A percentile compares a stretch with the other conserved stretches of the same genome.
Evolutionary conservation across 306 rosid species (phyloP).

Genomic region (Vachellia collinsii): DNA sequence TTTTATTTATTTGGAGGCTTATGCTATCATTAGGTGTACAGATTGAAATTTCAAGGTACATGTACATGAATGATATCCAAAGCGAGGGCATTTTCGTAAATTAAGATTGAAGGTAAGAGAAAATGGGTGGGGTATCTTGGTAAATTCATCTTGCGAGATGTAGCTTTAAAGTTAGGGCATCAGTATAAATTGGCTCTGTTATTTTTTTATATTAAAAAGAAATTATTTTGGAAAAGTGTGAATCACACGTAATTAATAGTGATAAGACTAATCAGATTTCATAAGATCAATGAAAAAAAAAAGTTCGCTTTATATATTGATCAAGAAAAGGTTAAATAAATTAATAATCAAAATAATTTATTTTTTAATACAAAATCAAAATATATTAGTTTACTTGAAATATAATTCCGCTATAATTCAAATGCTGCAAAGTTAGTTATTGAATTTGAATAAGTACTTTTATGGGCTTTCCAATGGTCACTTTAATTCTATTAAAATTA

Average conservation of each 20-base stretch:
- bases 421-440: neutral
- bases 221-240: slow-evolving; percentile 19
- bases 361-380: too few relatives aligned
- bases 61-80: slow-evolving; percentile 2
- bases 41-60: slow-evolving; percentile 22
- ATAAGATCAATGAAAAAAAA: neutral
- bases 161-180: slow-evolving; percentile 33
- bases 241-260: slow-evolving; percentile 31
- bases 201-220: too few relatives aligned
- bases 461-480: neutral
- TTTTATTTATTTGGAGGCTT: slow-evolving; percentile 18
- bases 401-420: neutral
- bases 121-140: slow-evolving; percentile 38
- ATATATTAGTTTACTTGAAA: too few relatives aligned
- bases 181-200: neutral
- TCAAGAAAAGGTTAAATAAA: neutral
- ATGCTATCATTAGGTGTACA: slow-evolving; percentile 34
- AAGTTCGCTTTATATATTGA: too few relatives aligned
- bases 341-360: too few relatives aligned
- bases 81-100: slow-evolving; percentile 36
- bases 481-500: too few relatives aligned
- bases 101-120: neutral
- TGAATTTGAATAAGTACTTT: neutral
- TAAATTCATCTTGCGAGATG: slow-evolving; percentile 34
- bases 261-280: neutral